Evolutionary conservation across 169 alveolate genomes (phyloP).

Genomic region (Cryptosporidium baileyi): DNA sequence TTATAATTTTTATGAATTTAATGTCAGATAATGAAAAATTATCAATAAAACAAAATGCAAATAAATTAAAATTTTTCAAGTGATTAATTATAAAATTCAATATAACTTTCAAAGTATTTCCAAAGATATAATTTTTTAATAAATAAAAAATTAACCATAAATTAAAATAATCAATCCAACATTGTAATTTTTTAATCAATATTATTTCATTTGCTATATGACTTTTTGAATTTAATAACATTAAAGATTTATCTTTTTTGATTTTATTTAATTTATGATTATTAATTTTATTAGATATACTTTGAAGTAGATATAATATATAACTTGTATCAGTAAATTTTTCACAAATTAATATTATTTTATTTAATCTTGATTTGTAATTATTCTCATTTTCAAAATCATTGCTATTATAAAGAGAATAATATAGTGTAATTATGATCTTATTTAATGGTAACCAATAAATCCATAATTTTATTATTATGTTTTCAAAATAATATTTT

Average conservation of each 20-base stretch:
- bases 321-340: conserved; percentile 8
- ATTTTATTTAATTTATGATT: neutral
- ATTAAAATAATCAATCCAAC: conserved; percentile 43
- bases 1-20: neutral
- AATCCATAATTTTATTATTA: conserved; percentile 25
- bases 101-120: neutral
- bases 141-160: conserved; percentile 37
- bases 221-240: conserved; percentile 14
- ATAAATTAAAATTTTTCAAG: neutral
- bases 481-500: conserved; percentile 16
- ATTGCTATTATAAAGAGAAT: neutral
- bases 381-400: neutral
- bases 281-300: neutral
- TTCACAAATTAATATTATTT: neutral
- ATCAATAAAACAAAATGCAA: neutral
- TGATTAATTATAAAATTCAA: neutral
- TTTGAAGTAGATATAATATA: neutral
- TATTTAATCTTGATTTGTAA: neutral
- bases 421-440: neutral
- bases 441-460: conserved; percentile 37
- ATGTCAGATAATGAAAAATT: neutral
- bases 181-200: neutral
- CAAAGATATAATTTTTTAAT: conserved; percentile 14
- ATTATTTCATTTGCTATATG: neutral
- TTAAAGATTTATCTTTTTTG: neutral